Evolutionary conservation across 495 filamentous ascomycete species (phyloP), one percentile per base, ranked within the genome.

Genomic region (Aspergillus taichungensis): DNA sequence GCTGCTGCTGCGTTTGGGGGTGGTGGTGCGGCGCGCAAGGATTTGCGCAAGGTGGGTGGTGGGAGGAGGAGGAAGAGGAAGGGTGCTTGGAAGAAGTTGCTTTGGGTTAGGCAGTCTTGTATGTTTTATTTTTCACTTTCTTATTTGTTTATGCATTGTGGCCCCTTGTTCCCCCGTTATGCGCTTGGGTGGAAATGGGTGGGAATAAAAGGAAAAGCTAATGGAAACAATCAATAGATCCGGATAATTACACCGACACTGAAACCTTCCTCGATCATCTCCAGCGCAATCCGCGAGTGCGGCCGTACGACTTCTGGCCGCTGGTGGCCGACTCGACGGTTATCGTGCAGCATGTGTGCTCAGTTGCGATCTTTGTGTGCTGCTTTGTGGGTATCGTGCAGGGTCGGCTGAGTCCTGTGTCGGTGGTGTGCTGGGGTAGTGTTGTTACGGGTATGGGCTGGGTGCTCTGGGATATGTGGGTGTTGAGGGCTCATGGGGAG

Each of bases 21-120:
- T 24, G 4, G 18, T 24, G 4, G 18, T 24, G 18, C 18, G 18
- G 18, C 18, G 38, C 46, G 62, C 60, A 51, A 66, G 54, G 57
- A 73, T 56, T 52, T 57, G 65, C 59, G 71, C 45, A 77, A 78
- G 61, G 53, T 78, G 40, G 55, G 77, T 45, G 70, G 68, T 8
- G 74, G 71, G 40, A 64, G 80, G 34, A 80, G 85, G 52, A 71
- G 83, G 50, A 72, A 77, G 59, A 73, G 80, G 48, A 84, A 80
- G 47, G 75, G 73, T 30, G 74, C 72, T 13, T 97, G 91, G 85
- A 92, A 94, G 69, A 98, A 97, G 68, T 69, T 98, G 47, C 74
- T 98, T 12, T 98, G 92, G 92, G 88, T 98, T 48, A 94, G 94
- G 61, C 92, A 98, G 56, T 87, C 85, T 36, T 98, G 88, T 94